Percentiles rank a stretch among this genome's conserved stretches.
These are phyloP conservation scores for Sanguinoderma infundibulare DNA, from an alignment of 1,284 basidiomycete genomes.

Conservation along the genomic window DNA sequence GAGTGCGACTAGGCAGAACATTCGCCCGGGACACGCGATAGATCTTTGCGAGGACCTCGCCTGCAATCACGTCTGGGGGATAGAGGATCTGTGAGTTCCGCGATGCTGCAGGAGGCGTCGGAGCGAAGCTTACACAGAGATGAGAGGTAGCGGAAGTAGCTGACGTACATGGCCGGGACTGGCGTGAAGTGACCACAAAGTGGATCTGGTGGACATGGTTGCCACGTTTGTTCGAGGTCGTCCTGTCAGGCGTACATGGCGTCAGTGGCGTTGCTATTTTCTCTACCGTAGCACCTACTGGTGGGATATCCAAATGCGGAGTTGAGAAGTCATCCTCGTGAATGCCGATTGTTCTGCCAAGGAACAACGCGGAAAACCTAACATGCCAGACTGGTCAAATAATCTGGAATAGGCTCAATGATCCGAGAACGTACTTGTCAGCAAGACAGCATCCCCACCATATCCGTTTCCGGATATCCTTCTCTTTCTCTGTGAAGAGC, in stretches of 20 bases:
- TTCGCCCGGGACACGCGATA: slow-evolving; percentile 71
- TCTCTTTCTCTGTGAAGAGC: slow-evolving; percentile 73
- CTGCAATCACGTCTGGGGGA: slow-evolving; percentile 57
- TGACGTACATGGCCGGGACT: slow-evolving; percentile 51
- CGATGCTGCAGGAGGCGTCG: neutral
- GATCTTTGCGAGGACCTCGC: slow-evolving; percentile 68
- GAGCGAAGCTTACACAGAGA: slow-evolving; percentile 57
- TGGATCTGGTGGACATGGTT: slow-evolving; percentile 42
- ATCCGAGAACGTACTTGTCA: slow-evolving; percentile 58
- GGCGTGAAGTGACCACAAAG: slow-evolving; percentile 43
- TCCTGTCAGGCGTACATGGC: slow-evolving; percentile 35
- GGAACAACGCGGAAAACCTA: slow-evolving; percentile 27
- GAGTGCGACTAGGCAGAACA: slow-evolving; percentile 46
- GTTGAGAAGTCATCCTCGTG: slow-evolving; percentile 79
- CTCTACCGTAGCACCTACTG: slow-evolving; percentile 37
- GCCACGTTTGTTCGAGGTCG: slow-evolving; percentile 60
- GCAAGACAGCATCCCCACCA: slow-evolving; percentile 84
- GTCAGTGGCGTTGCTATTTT: neutral
- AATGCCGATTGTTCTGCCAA: slow-evolving; percentile 69
- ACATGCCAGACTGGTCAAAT: neutral
- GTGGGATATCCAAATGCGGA: slow-evolving; percentile 61
- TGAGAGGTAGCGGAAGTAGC: slow-evolving; percentile 62
- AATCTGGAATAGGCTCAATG: neutral
- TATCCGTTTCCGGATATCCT: slow-evolving; percentile 75
- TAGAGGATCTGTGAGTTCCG: neutral